These are phyloP conservation scores for Leishmania gerbilli DNA, from an alignment of 208 protist species.

Conservation along the genomic window DNA sequence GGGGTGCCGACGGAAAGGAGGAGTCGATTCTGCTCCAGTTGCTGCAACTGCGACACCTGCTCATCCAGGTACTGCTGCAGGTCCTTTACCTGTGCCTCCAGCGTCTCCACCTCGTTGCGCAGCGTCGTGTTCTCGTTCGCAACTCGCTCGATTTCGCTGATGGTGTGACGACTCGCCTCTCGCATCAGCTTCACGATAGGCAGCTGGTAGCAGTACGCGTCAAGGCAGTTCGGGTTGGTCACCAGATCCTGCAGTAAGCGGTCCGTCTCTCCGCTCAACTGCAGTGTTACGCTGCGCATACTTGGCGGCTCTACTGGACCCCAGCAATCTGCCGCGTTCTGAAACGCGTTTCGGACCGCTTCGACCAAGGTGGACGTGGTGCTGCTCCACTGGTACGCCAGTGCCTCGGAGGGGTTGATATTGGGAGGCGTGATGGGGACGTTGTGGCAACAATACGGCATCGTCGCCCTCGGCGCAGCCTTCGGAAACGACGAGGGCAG, in stretches of 20 bases:
- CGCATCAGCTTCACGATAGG: constrained; percentile 83
- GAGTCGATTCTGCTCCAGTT: constrained; percentile 40
- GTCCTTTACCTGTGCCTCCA: constrained; percentile 49
- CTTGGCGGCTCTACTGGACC: constrained; percentile 69
- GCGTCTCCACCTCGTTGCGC: constrained; percentile 46
- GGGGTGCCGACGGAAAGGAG: constrained; percentile 62
- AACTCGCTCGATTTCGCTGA: constrained; percentile 63
- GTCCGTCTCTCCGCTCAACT: constrained; percentile 58
- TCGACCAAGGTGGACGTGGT: constrained; percentile 55
- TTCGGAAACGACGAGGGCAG: constrained; percentile 53
- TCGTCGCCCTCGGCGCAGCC: constrained; percentile 42
- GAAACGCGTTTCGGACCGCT: constrained; percentile 74
- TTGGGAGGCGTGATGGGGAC: constrained; percentile 60
- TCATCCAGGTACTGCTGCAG: constrained; percentile 53
- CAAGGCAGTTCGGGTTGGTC: constrained; percentile 78
- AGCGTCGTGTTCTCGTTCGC: constrained; percentile 58
- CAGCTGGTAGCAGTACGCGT: constrained; percentile 87
- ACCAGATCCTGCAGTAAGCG: constrained; percentile 67
- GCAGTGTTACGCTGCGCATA: constrained; percentile 41
- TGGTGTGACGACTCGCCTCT: constrained; percentile 49
- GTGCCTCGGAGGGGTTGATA: constrained; percentile 35
- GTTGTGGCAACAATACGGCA: constrained; percentile 63
- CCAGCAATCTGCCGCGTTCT: constrained; percentile 66
- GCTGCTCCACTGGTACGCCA: constrained; percentile 55
- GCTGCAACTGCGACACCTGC: constrained; percentile 56